Base-by-base conservation (phyloP, 1,284 basidiomycete genomes). In the Heliocybe sulcata region DNA sequence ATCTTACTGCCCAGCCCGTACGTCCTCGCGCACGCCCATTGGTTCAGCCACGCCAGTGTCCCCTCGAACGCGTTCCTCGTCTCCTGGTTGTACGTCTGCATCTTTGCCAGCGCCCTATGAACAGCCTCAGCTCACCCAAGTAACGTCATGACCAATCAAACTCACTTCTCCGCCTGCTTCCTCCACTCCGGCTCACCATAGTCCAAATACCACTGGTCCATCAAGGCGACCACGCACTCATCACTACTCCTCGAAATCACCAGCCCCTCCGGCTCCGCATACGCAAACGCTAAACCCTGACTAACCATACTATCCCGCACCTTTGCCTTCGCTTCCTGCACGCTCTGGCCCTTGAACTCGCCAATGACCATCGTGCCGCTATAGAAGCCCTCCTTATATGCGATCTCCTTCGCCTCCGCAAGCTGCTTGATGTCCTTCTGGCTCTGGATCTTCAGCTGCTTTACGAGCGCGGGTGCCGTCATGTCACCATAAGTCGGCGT, bases 191-290 rank as follows among this genome's bases (percentile, higher is more conserved):
- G 69, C 76, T 98, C 95, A 64, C 96, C 97, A 67, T 99, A 99
- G 73, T 99, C 94, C 68, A 99, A 76, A 74, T 99, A 99, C 95
- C 96, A 99, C 72, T 99, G 97, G 69, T 99, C 97, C 82, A 94
- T 96, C 60, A 99, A 77, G 4, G 96, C 95, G 57, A 99, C 95
- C 33, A 98, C 91, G 75, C 96, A 99, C 72, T 98, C 96, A 67
- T 99, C 96, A 22, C 81, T 85, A 70, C 89, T 93, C 53, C 96
- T 80, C 56, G 90, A 93, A 66, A 95, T 85, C 66, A 98, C 89
- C 66, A 92, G 72, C 55, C 91, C 92, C 72, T 98, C 96, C 0
- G 97, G 97, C 73, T 99, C 97, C 19, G 94, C 94, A 68, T 99
- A 99, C 53, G 92, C 79, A 64, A 96, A 86, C 8, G 92, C 97